Evolutionary conservation across 805 yeast genomes (phyloP), one percentile per base, ranked within the genome.

Genomic region (Candida tallmaniae): DNA sequence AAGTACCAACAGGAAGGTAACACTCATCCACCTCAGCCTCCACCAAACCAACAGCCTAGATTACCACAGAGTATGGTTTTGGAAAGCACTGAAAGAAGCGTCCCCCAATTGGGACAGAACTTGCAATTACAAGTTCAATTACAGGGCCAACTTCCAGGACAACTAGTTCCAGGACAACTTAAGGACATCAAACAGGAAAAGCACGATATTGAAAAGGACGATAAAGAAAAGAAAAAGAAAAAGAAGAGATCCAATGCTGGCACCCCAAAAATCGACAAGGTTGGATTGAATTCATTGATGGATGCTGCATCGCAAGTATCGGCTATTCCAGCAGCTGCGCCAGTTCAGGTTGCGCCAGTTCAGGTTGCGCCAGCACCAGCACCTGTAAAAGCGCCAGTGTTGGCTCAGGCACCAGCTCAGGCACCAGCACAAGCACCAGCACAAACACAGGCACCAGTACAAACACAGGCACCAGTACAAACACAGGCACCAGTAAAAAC

Each of bases 1-100:
- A 77, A 78, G 52, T 77, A 77, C 58, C 81, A 79, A 60, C 76
- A 78, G 47, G 82, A 78, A 45, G 83, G 84, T 34, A 78, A 79
- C 41, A 70, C 73, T 21, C 74, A 76, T 37, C 73, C 78, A 15
- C 77, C 78, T 4, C 78, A 77, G 32, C 83, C 83, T 8, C 83
- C 83, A n/a, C 82, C 87, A 48, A 66, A 73, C 45, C 75, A 78
- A 56, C 80, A 81, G 58, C 75, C 80, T 43, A 63, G 75, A 53
- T 58, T 76, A 52, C 81, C 82, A 22, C 78, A 71, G 39, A 77
- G 78, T 4, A 76, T 80, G 70, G 74, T 79, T n/a, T 78, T 80
- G 52, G 71, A 65, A 45, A 56, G 63, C 35, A 56, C 62, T 8
- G 56, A 46, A 5, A 59, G 45, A 13, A 61, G 46, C 36, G 50